phyloP scores from a whole-genome alignment of 1,284 basidiomycete species.

The Cutaneotrichosporon spelunceum region DNA sequence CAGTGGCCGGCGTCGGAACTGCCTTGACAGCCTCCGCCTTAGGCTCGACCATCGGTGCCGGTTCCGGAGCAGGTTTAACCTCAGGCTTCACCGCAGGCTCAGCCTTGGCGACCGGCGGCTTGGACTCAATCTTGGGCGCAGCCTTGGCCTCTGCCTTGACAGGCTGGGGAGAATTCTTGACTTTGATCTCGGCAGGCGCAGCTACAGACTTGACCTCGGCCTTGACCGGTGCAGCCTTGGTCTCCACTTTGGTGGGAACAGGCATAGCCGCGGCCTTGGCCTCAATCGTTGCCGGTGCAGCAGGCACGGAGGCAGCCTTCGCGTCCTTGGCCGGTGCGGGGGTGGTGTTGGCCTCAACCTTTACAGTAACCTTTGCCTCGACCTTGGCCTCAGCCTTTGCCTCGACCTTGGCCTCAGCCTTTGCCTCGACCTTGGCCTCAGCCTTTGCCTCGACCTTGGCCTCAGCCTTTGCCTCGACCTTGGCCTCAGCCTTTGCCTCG shows the following conservation, averaged over 20 bases:
- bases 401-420: neutral
- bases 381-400: neutral
- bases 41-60: neutral
- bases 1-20: too few species aligned
- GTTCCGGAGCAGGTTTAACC: neutral
- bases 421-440: neutral
- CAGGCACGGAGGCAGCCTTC: too few species aligned
- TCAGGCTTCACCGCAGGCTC: neutral
- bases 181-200: neutral
- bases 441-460: neutral
- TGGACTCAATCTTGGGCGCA: neutral
- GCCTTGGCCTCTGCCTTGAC: neutral
- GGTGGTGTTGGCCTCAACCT: too few species aligned
- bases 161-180: too few species aligned
- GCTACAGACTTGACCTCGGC: neutral
- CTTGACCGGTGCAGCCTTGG: neutral
- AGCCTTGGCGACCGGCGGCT: too few species aligned
- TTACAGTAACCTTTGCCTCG: too few species aligned
- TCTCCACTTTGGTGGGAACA: neutral
- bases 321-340: too few species aligned
- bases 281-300: neutral
- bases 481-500: neutral
- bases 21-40: too few species aligned
- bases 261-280: neutral
- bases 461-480: neutral